These are phyloP conservation scores for Andrographis paniculata DNA, from an alignment of 305 asterid genomes.

Conservation along the genomic window DNA sequence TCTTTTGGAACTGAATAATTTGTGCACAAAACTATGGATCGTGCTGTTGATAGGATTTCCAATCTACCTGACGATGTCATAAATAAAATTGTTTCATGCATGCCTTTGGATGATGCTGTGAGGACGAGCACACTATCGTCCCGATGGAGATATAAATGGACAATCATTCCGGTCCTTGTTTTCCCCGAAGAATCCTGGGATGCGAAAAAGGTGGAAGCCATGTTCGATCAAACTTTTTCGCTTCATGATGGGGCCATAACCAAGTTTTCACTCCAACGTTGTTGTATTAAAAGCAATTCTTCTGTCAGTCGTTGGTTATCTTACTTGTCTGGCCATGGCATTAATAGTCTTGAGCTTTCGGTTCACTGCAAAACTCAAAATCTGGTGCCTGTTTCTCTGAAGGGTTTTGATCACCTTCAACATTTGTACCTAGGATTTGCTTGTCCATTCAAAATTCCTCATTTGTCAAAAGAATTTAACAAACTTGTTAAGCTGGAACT, in stretches of 20 bases:
- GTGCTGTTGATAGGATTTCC: neutral
- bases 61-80: slow-evolving; percentile 2
- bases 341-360: too few relatives aligned
- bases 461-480: neutral
- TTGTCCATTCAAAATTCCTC: neutral
- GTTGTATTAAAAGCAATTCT: neutral
- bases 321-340: neutral
- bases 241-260: neutral
- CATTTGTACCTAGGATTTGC: neutral
- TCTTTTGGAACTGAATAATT: too few relatives aligned
- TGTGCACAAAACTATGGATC: neutral
- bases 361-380: too few relatives aligned
- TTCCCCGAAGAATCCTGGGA: neutral
- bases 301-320: neutral
- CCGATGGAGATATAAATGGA: neutral
- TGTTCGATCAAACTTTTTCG: neutral
- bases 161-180: neutral
- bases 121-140: neutral
- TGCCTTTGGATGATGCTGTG: slow-evolving; percentile 1
- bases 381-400: neutral
- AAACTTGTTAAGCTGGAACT: neutral
- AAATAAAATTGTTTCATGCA: neutral
- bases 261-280: neutral
- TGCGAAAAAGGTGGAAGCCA: neutral
- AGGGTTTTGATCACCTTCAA: neutral